A percentile compares a stretch with the other conserved stretches of the same genome.
These are phyloP conservation scores for Penicillium aurantiogriseum DNA, from an alignment of 2,329 filamentous ascomycete genomes.

Conservation along the genomic window DNA sequence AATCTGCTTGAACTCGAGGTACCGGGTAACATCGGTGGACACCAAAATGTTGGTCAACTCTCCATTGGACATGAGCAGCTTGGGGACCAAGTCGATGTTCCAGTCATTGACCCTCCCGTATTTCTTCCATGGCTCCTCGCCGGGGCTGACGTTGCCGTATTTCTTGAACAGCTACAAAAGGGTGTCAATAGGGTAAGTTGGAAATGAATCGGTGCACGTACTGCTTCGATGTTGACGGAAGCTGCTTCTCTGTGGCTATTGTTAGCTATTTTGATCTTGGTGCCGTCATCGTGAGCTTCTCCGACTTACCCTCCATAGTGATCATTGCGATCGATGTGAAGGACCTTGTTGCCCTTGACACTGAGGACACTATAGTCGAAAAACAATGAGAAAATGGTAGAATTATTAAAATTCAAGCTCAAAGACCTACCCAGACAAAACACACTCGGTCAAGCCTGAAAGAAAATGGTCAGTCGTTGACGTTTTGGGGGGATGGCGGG, in stretches of 20 bases:
- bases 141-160: conserved; percentile 76
- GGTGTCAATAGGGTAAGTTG: conserved; percentile 32
- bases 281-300: conserved; percentile 20
- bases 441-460: conserved; percentile 93
- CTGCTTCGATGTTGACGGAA: conserved; percentile 93
- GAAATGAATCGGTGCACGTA: conserved; percentile 44
- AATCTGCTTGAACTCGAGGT: conserved; percentile 91
- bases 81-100: conserved; percentile 98
- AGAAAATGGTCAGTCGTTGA: conserved; percentile 26
- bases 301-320: conserved; percentile 89
- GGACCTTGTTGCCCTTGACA: conserved; percentile 98
- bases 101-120: conserved; percentile 96
- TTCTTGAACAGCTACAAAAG: conserved; percentile 87
- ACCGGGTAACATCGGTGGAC: conserved; percentile 85
- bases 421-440: conserved; percentile 83
- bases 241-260: conserved; percentile 71
- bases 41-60: conserved; percentile 98
- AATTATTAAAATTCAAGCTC: conserved; percentile 17
- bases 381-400: conserved; percentile 19
- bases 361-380: conserved; percentile 70
- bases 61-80: conserved; percentile 97
- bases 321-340: conserved; percentile 97
- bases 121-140: conserved; percentile 95
- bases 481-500: conserved; percentile 28
- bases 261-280: conserved; percentile 29